Conservation (phyloP, 495 filamentous ascomycete species). For the Penicillium daleae region DNA sequence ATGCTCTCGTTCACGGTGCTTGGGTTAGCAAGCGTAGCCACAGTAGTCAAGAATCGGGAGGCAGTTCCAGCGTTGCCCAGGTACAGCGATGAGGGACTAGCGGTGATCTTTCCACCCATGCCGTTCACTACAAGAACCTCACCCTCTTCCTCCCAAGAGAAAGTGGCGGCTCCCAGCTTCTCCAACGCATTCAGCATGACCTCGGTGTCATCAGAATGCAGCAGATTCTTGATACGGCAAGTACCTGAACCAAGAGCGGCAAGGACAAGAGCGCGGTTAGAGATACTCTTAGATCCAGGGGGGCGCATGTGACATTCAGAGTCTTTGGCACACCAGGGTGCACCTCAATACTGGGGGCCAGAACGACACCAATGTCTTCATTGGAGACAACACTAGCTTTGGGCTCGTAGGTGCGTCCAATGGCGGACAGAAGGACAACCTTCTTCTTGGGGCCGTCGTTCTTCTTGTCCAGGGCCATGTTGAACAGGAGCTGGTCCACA, state of each 20-base stretch:
- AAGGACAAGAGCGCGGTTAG: conserved; percentile 90
- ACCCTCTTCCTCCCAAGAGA: conserved; percentile 92
- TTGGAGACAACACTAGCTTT: conserved; percentile 89
- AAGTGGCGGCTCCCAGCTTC: conserved; percentile 84
- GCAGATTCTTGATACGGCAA: conserved; percentile 85
- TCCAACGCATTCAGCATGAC: conserved; percentile 92
- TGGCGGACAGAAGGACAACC: conserved; percentile 90
- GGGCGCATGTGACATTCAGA: conserved; percentile 78
- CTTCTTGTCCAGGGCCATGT: conserved; percentile 99
- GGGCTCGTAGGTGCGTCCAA: conserved; percentile 84
- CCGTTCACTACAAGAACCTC: conserved; percentile 87
- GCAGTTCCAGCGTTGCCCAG: conserved; percentile 97
- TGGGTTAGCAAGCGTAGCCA: conserved; percentile 80
- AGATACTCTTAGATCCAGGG: conserved; percentile 97
- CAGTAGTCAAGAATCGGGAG: conserved; percentile 91
- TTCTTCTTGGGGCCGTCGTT: conserved; percentile 96
- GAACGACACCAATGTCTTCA: conserved; percentile 77
- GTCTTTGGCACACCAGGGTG: conserved; percentile 65
- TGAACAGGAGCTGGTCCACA: conserved; percentile 83
- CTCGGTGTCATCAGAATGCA: conserved; percentile 97
- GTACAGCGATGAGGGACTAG: conserved; percentile 77
- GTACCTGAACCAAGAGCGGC: conserved; percentile 88
- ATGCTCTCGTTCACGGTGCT: conserved; percentile 67
- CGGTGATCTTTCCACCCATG: conserved; percentile 81
- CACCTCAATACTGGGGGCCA: conserved; percentile 80